These are phyloP conservation scores for Vanilla planifolia DNA, from an alignment of 106 monocot species.

Conservation along the genomic window DNA sequence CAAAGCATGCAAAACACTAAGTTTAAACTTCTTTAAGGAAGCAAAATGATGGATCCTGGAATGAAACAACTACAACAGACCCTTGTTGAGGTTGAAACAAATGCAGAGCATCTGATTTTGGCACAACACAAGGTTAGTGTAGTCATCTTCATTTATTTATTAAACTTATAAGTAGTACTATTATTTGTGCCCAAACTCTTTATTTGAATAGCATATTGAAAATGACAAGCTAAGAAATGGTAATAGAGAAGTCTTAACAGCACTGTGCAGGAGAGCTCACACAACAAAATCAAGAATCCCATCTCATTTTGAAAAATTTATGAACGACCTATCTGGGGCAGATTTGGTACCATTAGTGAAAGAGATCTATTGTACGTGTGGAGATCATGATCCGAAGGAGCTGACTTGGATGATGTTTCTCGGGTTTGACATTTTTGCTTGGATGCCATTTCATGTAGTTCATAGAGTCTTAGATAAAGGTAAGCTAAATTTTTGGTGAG, in stretches of 20 bases:
- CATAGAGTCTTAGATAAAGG: slow-evolving; percentile 81
- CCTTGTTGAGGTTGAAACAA: slow-evolving; percentile 64
- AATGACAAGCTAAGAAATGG: slow-evolving; percentile 78
- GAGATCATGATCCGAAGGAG: slow-evolving; percentile 65
- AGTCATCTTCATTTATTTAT: neutral
- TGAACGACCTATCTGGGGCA: slow-evolving; percentile 58
- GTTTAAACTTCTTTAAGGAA: no score
- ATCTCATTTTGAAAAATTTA: slow-evolving; percentile 74
- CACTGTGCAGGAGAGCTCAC: slow-evolving; percentile 78
- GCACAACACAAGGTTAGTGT: slow-evolving; percentile 68
- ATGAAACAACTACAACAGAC: slow-evolving; percentile 62
- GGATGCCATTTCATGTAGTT: slow-evolving; percentile 82
- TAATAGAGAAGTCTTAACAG: slow-evolving; percentile 83
- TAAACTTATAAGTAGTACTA: no score
- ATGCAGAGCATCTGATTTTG: slow-evolving; percentile 76
- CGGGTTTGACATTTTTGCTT: slow-evolving; percentile 76
- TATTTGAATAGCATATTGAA: slow-evolving; percentile 57
- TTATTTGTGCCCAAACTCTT: neutral
- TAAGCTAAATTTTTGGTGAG: no score
- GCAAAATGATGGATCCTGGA: slow-evolving; percentile 69
- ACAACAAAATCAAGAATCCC: slow-evolving; percentile 85
- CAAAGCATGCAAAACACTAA: no score
- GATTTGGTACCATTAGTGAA: slow-evolving; percentile 48
- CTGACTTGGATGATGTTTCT: slow-evolving; percentile 87
- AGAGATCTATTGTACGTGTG: slow-evolving; percentile 89